phyloP scores from a whole-genome alignment of 75 land plant species.

The Larix kaempferi region DNA sequence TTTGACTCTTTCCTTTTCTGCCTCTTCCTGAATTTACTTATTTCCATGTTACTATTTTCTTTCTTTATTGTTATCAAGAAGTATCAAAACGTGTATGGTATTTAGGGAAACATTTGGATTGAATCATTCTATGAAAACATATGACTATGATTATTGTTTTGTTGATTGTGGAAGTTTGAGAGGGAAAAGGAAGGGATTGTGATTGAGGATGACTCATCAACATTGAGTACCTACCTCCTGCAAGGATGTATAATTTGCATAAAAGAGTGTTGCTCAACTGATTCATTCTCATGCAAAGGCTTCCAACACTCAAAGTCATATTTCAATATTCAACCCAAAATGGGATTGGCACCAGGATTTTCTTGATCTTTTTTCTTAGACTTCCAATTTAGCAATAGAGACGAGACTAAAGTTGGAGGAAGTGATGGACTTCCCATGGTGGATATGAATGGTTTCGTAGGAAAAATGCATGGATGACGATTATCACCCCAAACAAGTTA shows the following conservation, averaged over 20 bases:
- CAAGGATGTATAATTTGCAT: background rate
- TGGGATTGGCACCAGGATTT: constrained; percentile 10
- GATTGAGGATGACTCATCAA: too few relatives aligned
- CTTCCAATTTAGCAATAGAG: constrained; percentile 12
- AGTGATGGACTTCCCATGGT: background rate
- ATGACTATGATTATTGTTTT: too few relatives aligned
- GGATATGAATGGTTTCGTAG: constrained; percentile 14
- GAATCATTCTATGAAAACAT: too few relatives aligned
- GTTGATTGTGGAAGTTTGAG: too few relatives aligned
- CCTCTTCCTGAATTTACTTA: too few relatives aligned
- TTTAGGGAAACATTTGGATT: too few relatives aligned
- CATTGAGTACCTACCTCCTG: constrained; percentile 4
- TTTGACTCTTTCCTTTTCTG: too few relatives aligned
- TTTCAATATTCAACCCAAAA: constrained; percentile 13
- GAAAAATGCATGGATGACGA: constrained; percentile 16
- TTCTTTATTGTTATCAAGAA: too few relatives aligned
- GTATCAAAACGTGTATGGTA: too few relatives aligned
- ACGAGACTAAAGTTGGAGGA: background rate
- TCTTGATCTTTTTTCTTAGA: background rate
- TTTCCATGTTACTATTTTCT: too few relatives aligned
- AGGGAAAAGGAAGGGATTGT: too few relatives aligned
- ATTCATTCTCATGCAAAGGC: background rate
- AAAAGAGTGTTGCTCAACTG: background rate
- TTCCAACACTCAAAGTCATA: constrained; percentile 15
- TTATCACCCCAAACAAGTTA: too few relatives aligned